Conservation (phyloP, 2,329 filamentous ascomycete species). For the Pleoardoris graminearum region DNA sequence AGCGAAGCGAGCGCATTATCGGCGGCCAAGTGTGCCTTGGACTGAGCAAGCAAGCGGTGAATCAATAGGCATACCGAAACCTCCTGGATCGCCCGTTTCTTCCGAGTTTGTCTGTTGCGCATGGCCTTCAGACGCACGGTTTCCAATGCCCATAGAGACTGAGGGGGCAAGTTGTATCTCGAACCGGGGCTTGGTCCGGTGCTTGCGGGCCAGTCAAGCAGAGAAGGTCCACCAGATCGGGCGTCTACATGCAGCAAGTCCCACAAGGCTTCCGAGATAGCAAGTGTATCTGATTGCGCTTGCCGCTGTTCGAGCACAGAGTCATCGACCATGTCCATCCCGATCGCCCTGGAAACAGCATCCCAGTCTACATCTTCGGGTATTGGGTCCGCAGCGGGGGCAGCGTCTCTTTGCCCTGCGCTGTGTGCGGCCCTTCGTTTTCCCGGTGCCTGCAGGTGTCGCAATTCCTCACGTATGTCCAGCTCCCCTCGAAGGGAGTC, state of each 20-base stretch:
- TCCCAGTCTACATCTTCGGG: slow-evolving; percentile 29
- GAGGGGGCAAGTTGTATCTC: slow-evolving; percentile 45
- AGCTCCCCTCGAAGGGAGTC: slow-evolving; percentile 52
- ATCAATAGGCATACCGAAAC: slow-evolving; percentile 48
- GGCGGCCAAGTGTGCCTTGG: slow-evolving; percentile 10
- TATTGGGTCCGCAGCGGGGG: slow-evolving; percentile 19
- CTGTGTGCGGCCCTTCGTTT: background rate
- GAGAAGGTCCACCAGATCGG: slow-evolving; percentile 26
- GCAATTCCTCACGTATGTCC: slow-evolving; percentile 21
- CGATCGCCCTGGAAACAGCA: slow-evolving; percentile 18
- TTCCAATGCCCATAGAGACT: slow-evolving; percentile 51
- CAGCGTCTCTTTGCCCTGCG: too few relatives aligned
- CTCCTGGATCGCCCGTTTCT: slow-evolving; percentile 50
- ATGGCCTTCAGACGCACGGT: slow-evolving; percentile 34
- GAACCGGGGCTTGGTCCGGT: slow-evolving; percentile 38
- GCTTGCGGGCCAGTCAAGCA: slow-evolving; percentile 46
- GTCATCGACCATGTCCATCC: slow-evolving; percentile 34
- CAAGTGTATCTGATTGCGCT: slow-evolving; percentile 15
- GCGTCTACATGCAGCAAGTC: slow-evolving; percentile 36
- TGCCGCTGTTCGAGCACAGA: slow-evolving; percentile 19
- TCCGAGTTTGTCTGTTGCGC: slow-evolving; percentile 41
- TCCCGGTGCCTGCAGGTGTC: background rate
- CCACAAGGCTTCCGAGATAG: slow-evolving; percentile 26
- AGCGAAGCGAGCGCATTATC: slow-evolving; percentile 15
- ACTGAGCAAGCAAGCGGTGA: slow-evolving; percentile 37